These are phyloP conservation scores for Podaxis pistillaris DNA, from an alignment of 768 basidiomycete species.

Conservation along the genomic window DNA sequence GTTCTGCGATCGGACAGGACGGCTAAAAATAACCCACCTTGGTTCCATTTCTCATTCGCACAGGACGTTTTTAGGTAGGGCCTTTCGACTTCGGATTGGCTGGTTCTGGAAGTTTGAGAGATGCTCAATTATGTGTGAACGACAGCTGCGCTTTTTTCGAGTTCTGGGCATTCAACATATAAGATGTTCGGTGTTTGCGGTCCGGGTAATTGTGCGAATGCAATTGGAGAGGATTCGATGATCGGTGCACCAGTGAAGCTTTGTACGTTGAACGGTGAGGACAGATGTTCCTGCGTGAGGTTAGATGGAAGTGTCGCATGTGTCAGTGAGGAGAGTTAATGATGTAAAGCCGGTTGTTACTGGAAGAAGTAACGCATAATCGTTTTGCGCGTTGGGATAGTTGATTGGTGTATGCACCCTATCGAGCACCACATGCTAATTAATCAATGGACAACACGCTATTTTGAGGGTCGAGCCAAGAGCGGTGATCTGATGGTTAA, in stretches of 20 bases:
- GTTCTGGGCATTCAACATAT: not conserved
- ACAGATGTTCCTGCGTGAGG: not conserved
- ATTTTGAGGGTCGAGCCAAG: not conserved
- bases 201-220: not conserved
- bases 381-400: no score
- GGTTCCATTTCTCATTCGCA: not conserved
- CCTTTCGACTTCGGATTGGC: not conserved
- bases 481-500: not conserved
- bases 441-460: no score
- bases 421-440: no score
- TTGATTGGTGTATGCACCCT: no score
- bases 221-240: no score
- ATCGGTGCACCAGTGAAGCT: no score
- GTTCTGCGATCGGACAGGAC: not conserved
- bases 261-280: not conserved
- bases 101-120: not conserved
- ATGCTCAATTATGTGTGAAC: not conserved
- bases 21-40: not conserved
- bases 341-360: not conserved
- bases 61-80: not conserved
- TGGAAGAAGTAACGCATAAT: no score
- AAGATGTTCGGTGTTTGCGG: not conserved
- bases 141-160: not conserved
- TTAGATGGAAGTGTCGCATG: slow-evolving; percentile 1
- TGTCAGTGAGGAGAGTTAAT: not conserved